A percentile compares a stretch with the other conserved stretches of the same genome.
Evolutionary conservation across 805 yeast genomes (phyloP).

Genomic region (Vanderwaltozyma verrucispora): DNA sequence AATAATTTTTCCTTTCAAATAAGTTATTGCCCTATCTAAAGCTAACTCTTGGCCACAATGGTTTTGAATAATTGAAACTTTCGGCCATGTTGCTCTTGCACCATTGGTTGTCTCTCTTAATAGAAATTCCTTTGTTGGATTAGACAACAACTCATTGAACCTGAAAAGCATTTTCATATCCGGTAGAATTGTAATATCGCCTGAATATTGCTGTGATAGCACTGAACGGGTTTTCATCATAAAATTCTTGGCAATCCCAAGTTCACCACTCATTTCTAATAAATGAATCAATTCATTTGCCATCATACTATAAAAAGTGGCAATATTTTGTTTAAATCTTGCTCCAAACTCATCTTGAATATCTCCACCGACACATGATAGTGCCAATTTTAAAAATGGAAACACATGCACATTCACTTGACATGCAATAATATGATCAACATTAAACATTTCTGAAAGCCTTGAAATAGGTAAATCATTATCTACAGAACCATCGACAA

Average conservation of each 20-base stretch:
- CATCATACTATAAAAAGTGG: constrained; percentile 45
- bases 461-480: constrained; percentile 84
- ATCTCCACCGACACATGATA: constrained; percentile 60
- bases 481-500: constrained; percentile 92
- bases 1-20: constrained; percentile 50
- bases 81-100: constrained; percentile 88
- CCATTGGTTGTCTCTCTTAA: constrained; percentile 60
- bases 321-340: constrained; percentile 40
- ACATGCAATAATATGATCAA: constrained; percentile 91
- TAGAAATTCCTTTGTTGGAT: constrained; percentile 72
- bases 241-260: constrained; percentile 70
- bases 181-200: constrained; percentile 87
- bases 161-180: constrained; percentile 47
- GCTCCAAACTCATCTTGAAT: constrained; percentile 51
- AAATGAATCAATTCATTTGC: constrained; percentile 69
- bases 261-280: constrained; percentile 57
- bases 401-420: constrained; percentile 95
- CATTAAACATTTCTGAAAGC: constrained; percentile 89
- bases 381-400: constrained; percentile 63
- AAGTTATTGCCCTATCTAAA: constrained; percentile 62
- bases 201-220: constrained; percentile 76
- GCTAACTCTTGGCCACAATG: constrained; percentile 89
- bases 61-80: constrained; percentile 68
- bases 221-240: constrained; percentile 65
- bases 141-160: constrained; percentile 51